Percentiles rank a stretch among this genome's conserved stretches.
Conservation (phyloP, 306 rosid species). For the Prunus davidiana region DNA sequence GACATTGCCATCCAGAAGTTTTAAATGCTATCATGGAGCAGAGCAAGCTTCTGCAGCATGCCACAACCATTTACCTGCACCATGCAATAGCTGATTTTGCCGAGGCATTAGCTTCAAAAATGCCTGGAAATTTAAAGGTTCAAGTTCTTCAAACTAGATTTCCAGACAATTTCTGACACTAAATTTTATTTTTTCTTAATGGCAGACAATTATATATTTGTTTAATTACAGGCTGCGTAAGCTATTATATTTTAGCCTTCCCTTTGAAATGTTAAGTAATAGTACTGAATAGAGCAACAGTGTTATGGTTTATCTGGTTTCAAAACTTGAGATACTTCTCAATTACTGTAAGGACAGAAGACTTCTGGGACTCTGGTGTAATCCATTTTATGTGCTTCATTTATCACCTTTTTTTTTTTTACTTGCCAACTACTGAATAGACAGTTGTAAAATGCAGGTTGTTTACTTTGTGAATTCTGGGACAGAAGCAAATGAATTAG, state of each 20-base stretch:
- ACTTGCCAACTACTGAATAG: neutral
- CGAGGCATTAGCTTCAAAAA: constrained; percentile 72
- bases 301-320: neutral
- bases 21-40: constrained; percentile 67
- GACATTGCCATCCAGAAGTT: constrained; percentile 89
- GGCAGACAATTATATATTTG: neutral
- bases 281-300: neutral
- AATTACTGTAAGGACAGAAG: neutral
- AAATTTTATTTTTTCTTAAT: neutral
- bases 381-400: neutral
- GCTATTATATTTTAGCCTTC: neutral
- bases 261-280: neutral
- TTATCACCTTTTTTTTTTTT: neutral
- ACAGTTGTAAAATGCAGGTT: constrained; percentile 48
- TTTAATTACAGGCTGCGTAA: neutral
- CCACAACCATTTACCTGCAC: constrained; percentile 77
- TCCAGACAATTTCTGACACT: neutral
- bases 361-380: neutral
- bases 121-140: constrained; percentile 86
- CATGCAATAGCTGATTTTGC: constrained; percentile 75
- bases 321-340: neutral
- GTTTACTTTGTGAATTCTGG: constrained; percentile 94
- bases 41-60: constrained; percentile 80
- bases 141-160: neutral
- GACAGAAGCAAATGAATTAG: constrained; percentile 88